phyloP scores from a whole-genome alignment of 2,329 filamentous ascomycete genomes.

The Tricladium varicosporioides region DNA sequence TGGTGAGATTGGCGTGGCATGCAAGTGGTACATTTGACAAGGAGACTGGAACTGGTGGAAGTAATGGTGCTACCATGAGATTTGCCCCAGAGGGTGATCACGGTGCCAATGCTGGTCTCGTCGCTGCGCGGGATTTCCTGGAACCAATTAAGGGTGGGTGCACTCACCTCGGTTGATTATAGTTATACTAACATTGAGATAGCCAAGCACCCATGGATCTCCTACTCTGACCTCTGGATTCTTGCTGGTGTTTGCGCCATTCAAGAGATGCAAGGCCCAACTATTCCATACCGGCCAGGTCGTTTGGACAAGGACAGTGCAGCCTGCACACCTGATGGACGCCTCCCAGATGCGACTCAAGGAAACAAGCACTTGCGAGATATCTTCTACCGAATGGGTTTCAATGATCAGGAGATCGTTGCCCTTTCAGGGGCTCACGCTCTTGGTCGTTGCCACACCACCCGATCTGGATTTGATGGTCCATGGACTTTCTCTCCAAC shows the following conservation, averaged over 20 bases:
- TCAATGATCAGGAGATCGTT: conserved; percentile 95
- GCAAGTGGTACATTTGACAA: conserved; percentile 89
- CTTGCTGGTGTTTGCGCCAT: conserved; percentile 80
- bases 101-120: conserved; percentile 89
- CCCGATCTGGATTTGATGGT: conserved; percentile 84
- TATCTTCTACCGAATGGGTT: conserved; percentile 97
- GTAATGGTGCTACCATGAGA: conserved; percentile 96
- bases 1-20: conserved; percentile 92
- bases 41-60: conserved; percentile 83
- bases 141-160: conserved; percentile 79
- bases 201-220: conserved; percentile 90
- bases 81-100: conserved; percentile 87
- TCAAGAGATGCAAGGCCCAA: conserved; percentile 92
- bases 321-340: conserved; percentile 91
- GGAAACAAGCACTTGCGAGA: conserved; percentile 77
- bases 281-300: conserved; percentile 85
- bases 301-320: conserved; percentile 75
- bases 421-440: conserved; percentile 84
- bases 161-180: not conserved
- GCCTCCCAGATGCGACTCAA: conserved; percentile 79
- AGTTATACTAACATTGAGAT: conserved; percentile 20
- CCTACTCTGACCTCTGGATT: conserved; percentile 96
- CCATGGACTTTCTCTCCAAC: conserved; percentile 93
- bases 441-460: conserved; percentile 82
- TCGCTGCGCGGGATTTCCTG: conserved; percentile 84